A percentile compares a stretch with the other conserved stretches of the same genome.
Evolutionary conservation across 164 flowering plant species (phyloP).

Genomic region (Umbilicus rupestris): DNA sequence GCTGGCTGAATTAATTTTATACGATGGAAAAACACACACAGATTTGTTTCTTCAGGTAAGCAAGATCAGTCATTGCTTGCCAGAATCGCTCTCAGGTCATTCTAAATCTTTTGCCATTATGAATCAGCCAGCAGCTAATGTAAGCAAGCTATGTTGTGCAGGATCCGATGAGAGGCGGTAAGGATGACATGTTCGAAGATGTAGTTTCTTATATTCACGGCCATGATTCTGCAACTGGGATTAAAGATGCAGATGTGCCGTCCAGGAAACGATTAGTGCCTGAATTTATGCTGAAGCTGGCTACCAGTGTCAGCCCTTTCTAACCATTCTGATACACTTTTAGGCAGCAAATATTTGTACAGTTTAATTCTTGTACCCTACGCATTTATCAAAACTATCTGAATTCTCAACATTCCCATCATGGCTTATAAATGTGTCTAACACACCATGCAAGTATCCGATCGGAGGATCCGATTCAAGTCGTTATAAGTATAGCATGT

Average conservation of each 20-base stretch:
- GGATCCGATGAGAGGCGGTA: conserved; percentile 76
- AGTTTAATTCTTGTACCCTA: no score
- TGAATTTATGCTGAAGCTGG: conserved; percentile 51
- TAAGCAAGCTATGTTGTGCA: conserved; percentile 15
- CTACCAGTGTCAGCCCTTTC: conserved; percentile 53
- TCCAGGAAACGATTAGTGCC: conserved; percentile 54
- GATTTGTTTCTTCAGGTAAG: conserved; percentile 70
- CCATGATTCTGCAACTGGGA: conserved; percentile 27
- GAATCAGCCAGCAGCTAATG: background rate
- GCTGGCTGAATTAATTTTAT: conserved; percentile 41
- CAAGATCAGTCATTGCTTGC: background rate
- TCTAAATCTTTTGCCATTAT: background rate
- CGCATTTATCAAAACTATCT: no score
- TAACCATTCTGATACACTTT: conserved; percentile 11
- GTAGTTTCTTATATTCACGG: conserved; percentile 36
- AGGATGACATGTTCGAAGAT: conserved; percentile 48
- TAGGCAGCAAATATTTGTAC: no score
- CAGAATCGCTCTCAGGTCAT: background rate
- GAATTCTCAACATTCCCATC: no score
- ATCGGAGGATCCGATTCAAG: no score
- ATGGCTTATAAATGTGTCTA: no score
- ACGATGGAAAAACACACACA: conserved; percentile 62
- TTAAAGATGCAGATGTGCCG: conserved; percentile 28
- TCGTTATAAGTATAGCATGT: no score
- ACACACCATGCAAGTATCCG: no score